Conservation (phyloP, 768 basidiomycete species). For the Leccinum sublutescens region DNA sequence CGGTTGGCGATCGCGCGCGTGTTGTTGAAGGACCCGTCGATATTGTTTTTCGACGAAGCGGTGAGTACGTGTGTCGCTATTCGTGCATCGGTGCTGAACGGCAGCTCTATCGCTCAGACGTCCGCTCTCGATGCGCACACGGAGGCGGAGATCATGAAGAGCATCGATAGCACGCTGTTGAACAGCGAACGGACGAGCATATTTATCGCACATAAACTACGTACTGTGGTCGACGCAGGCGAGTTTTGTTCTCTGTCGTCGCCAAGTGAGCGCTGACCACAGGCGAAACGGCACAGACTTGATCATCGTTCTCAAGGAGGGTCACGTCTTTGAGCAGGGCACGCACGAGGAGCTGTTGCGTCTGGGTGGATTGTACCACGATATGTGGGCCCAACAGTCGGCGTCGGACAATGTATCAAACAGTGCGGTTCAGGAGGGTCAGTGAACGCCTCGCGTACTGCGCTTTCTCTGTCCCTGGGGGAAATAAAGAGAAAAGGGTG, state of each 20-base stretch:
- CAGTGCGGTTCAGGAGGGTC: slow-evolving; percentile 4
- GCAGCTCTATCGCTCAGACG: slow-evolving; percentile 50
- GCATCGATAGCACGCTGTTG: slow-evolving; percentile 77
- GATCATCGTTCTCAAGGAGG: slow-evolving; percentile 93
- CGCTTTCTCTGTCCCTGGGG: not conserved
- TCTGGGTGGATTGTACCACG: slow-evolving; percentile 65
- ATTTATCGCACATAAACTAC: slow-evolving; percentile 92
- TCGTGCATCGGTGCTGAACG: slow-evolving; percentile 3
- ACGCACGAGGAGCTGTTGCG: slow-evolving; percentile 86
- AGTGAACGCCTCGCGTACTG: not conserved
- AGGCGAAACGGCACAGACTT: slow-evolving; percentile 51
- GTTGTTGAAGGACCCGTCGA: slow-evolving; percentile 90
- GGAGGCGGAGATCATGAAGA: slow-evolving; percentile 92
- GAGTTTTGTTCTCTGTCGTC: slow-evolving; percentile 21
- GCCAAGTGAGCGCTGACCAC: not conserved
- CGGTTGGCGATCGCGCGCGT: slow-evolving; percentile 91
- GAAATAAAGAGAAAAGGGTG: not conserved
- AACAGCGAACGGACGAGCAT: slow-evolving; percentile 86
- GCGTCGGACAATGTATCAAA: slow-evolving; percentile 34
- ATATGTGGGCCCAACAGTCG: slow-evolving; percentile 82
- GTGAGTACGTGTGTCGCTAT: slow-evolving; percentile 44
- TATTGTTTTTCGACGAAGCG: slow-evolving; percentile 98
- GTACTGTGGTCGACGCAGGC: slow-evolving; percentile 91
- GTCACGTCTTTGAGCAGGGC: slow-evolving; percentile 87
- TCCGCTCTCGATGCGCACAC: slow-evolving; percentile 95